Evolutionary conservation across 257 asterid genomes (phyloP), one percentile per base, ranked within the genome.

Genomic region (Solanum ahanhuiri): DNA sequence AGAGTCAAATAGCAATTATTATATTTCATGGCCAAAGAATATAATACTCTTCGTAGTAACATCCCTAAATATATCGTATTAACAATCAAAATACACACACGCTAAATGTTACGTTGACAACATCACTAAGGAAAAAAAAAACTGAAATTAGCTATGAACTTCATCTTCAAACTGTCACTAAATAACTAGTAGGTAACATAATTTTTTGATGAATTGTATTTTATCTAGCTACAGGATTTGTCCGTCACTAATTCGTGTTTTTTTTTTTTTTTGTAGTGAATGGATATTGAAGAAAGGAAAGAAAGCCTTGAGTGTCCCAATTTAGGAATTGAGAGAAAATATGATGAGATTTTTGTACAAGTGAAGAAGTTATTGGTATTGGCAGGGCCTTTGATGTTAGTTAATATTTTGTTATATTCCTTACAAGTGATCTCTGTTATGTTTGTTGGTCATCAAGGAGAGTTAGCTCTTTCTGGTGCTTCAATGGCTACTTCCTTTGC

Each of bases 371-470:
- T 83, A 37, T 15, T 87, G 51, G 12, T 15, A 34, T 41, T 87
- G 31, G 89, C 87, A 64, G 85, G 84, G 31, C 87, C 87, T 30
- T 58, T 84, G 25, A 58, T 87, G 33, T 63, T 51, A 9, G 85
- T 87, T 58, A 58, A 64, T 69, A 48, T 87, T 9, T 18, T 87
- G 33, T 12, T 83, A 8, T 48, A 58, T 87, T 84, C 25, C 31
- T 48, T 83, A 15, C 87, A 87, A 63, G 35, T 84, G 35, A 87
- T 87, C 51, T 87, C 89, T n/a, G 60, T 87, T 35, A 87, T 84
- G 89, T 87, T 87, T 77, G 87, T 75, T 31, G 89, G 89, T 58
- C 87, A 87, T 87, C 58, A 39, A 15, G 87, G 89, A 39, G 84
- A 87, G 89, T 43, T 87, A 23, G 79, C 85, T 60, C 89, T 87